Conservation (phyloP, 2,329 filamentous ascomycete species). For the Aplosporella prunicola region DNA sequence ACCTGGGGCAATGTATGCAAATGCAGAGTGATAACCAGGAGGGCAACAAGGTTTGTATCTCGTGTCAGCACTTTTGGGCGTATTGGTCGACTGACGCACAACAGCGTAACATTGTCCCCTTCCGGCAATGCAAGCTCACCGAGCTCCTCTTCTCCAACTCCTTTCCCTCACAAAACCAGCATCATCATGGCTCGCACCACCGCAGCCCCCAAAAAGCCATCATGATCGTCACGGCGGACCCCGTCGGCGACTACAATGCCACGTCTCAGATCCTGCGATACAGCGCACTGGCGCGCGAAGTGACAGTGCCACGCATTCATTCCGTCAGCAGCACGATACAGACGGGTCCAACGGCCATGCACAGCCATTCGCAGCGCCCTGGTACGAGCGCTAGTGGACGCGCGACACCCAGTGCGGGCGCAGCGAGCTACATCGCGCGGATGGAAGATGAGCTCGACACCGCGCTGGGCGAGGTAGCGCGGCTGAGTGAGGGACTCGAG, state of each 20-base stretch:
- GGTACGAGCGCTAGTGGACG: conserved; percentile 27
- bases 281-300: conserved; percentile 82
- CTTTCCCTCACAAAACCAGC: conserved; percentile 34
- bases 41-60: conserved; percentile 69
- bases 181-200: conserved; percentile 33
- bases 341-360: conserved; percentile 19
- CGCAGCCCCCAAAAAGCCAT: conserved; percentile 75
- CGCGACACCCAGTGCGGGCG: conserved; percentile 34
- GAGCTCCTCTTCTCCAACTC: conserved; percentile 45
- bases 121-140: conserved; percentile 49
- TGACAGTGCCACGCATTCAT: conserved; percentile 81
- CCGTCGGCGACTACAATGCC: conserved; percentile 87
- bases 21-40: conserved; percentile 77
- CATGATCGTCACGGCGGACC: conserved; percentile 95
- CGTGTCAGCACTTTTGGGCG: no score
- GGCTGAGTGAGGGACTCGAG: conserved; percentile 70
- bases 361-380: conserved; percentile 17
- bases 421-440: no score
- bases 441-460: conserved; percentile 65
- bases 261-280: conserved; percentile 95
- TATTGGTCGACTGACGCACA: no score
- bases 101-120: conserved; percentile 55
- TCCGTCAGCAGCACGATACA: conserved; percentile 67
- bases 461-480: conserved; percentile 69
- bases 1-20: conserved; percentile 90